Percentiles rank a stretch among this genome's conserved stretches.
These are phyloP conservation scores for Vitis amurensis DNA, from an alignment of 164 flowering plant species.

Conservation along the genomic window DNA sequence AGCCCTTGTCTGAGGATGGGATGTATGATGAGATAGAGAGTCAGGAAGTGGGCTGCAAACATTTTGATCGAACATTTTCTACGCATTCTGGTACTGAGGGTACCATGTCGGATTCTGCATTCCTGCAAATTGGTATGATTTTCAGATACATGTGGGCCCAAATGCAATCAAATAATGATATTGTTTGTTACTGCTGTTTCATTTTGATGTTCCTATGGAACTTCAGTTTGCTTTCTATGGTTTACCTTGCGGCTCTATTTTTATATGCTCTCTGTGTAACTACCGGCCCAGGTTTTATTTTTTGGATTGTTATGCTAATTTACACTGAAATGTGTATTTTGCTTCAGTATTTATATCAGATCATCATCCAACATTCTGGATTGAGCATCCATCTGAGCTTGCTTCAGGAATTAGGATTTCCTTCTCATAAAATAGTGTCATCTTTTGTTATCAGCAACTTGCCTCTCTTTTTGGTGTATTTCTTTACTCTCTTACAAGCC, in stretches of 20 bases:
- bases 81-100: conserved; percentile 43
- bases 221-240: conserved; percentile 84
- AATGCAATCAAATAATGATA: conserved; percentile 76
- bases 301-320: conserved; percentile 78
- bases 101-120: conserved; percentile 41
- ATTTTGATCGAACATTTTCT: conserved; percentile 44
- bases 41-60: conserved; percentile 30
- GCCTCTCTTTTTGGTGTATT: conserved; percentile 78
- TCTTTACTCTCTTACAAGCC: conserved; percentile 76
- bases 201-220: conserved; percentile 79
- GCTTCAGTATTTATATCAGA: conserved; percentile 77
- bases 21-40: conserved; percentile 43
- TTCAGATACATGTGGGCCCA: conserved; percentile 63
- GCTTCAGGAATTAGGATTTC: conserved; percentile 66
- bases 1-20: conserved; percentile 48
- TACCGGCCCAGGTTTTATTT: conserved; percentile 70
- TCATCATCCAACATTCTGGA: conserved; percentile 79
- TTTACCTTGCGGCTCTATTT: conserved; percentile 76
- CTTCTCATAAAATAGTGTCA: conserved; percentile 49
- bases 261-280: conserved; percentile 79
- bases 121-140: conserved; percentile 57
- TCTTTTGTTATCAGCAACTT: conserved; percentile 71
- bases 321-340: conserved; percentile 72
- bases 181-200: conserved; percentile 82
- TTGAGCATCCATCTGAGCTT: conserved; percentile 36